Base-by-base conservation (phyloP, 1,139 yeast species). In the Scheffersomyces titani region DNA sequence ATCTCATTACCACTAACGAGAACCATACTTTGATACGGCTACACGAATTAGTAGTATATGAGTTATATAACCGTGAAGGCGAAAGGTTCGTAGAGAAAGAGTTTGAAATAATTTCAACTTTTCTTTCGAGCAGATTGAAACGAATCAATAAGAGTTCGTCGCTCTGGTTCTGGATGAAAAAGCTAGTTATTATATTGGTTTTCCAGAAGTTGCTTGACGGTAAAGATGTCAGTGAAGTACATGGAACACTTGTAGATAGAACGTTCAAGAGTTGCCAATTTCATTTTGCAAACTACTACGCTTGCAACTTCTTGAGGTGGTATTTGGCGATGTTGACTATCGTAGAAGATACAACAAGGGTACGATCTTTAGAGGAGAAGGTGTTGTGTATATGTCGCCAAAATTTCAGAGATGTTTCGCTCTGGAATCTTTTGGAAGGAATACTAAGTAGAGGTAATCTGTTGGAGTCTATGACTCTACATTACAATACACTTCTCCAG, bases 211-310 rank as follows among this genome's bases (percentile, higher is more conserved):
- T 55, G 6, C n/a, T 51, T 11, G 22, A 40, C 5, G 54, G 47
- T 30, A 21, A 5, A 18, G 46, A 45, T 3, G 19, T 40, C 11
- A 19, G 24, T n/a, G 44, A 49, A 3, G 46, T 11, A 13, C 49
- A 49, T 21, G 40, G 16, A n/a, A 48, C 47, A 9, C 50, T 70
- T 1, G 44, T 73, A 2, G 59, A 57, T 9, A 60, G 78, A 49
- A 59, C 71, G 2, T 59, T 76, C 36, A 67, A 62, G 53, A 73
- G 82, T 22, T 72, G 76, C 60, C 64, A 69, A 44, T 53, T 71
- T 49, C 84, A 80, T 60, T 75, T 66, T 62, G 78, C 81, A 52
- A 80, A 79, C 62, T 80, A 80, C 61, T 76, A 79, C 54, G 83
- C 77, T 2, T 67, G 72, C 44, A 67, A 65, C 53, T 77, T 68